Base-by-base conservation (phyloP, 768 basidiomycete species). In the Ramaria sp. region DNA sequence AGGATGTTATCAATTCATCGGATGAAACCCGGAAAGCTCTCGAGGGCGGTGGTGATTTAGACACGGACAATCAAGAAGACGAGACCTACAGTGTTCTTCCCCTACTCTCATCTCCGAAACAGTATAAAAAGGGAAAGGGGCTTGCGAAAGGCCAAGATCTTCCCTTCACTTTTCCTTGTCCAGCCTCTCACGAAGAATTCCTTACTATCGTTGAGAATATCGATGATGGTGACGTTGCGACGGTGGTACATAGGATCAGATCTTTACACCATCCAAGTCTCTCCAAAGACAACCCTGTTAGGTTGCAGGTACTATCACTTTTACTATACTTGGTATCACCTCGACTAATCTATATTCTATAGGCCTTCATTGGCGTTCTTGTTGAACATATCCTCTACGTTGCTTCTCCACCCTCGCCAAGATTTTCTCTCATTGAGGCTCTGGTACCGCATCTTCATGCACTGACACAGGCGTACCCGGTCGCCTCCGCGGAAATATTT, bases 81-180 rank as follows among this genome's bases (percentile, higher is more conserved):
- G 72, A 69, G 28, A 67, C 69, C 4, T 70, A 67, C 3, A 69
- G 53, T 1, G 59, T 57, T 1, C 57, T 27, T 24, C 48, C 57
- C 3, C 61, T 54, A 16, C 62, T 30, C 70, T 77, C 20, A 67
- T 73, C 15, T 58, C 61, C 32, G 71, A 59, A 59, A 70, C 63
- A 56, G 69, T 70, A n/a, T 47, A 50, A n/a, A 15, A 42, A 36
- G 57, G 58, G 58, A 15, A 67, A 68, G 61, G 16, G 12, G 44
- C 57, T 48, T 28, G 57, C 64, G 1, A 62, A 61, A 39, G 62
- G 63, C 9, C 76, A 78, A 51, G 89, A 91, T 55, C 74, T 98
- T 3, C 96, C 96, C 0, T 99, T 80, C 66, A 97, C 90, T 1
- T 98, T 97, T 67, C 77, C 87, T 41, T 95, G 92, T 62, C 96